phyloP scores from a whole-genome alignment of 2,329 filamentous ascomycete genomes.

The Claviceps capensis region DNA sequence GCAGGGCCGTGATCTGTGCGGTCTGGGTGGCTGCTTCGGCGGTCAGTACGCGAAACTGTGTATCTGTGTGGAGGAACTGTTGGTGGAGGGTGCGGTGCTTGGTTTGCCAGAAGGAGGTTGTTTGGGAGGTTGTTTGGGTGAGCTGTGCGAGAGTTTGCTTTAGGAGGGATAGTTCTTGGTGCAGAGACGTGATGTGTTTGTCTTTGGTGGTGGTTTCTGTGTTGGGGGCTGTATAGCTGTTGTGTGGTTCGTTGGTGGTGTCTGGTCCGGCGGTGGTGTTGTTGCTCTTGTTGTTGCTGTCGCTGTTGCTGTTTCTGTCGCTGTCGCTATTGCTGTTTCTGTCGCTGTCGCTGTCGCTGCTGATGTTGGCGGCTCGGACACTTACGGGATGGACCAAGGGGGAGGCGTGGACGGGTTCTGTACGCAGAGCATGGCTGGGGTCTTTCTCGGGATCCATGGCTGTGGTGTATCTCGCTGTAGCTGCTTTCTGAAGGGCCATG shows the following conservation, averaged over 20 bases:
- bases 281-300: conserved; percentile 14
- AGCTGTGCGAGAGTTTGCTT: conserved; percentile 41
- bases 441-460: conserved; percentile 26
- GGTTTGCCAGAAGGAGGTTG: conserved; percentile 42
- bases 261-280: conserved; percentile 12
- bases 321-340: conserved; percentile 11
- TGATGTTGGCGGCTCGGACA: not conserved
- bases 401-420: conserved; percentile 9
- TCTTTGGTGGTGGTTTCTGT: conserved; percentile 29
- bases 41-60: conserved; percentile 36
- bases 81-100: conserved; percentile 40
- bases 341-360: conserved; percentile 12
- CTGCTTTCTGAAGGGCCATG: not conserved
- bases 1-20: conserved; percentile 34
- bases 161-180: conserved; percentile 38
- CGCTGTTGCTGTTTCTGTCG: conserved; percentile 4
- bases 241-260: conserved; percentile 11
- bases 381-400: conserved; percentile 8
- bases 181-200: conserved; percentile 36
- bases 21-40: conserved; percentile 34
- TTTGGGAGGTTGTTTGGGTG: conserved; percentile 39
- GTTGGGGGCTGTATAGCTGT: conserved; percentile 9
- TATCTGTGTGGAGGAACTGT: conserved; percentile 37
- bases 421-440: conserved; percentile 11
- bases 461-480: conserved; percentile 20